Percentiles rank a stretch among this genome's conserved stretches.
Evolutionary conservation across 1,284 basidiomycete genomes (phyloP).

Genomic region (Retiboletus flavoniger): DNA sequence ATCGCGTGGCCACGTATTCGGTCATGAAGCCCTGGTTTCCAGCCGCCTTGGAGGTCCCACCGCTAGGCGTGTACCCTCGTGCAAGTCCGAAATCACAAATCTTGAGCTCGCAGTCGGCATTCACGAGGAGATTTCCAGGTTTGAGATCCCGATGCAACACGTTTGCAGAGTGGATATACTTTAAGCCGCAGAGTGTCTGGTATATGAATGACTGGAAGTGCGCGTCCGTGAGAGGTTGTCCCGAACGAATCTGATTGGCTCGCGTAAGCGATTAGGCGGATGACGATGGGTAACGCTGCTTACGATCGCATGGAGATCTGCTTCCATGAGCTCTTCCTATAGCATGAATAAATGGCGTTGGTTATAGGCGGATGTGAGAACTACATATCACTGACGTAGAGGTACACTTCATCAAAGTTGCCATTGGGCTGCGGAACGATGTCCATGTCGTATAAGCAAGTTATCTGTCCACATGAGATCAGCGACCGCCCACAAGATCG

Average conservation of each 20-base stretch:
- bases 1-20: slow-evolving; percentile 96
- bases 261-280: slow-evolving; percentile 3
- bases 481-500: slow-evolving; percentile 5
- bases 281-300: slow-evolving; percentile 1
- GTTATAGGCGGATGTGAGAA: slow-evolving; percentile 1
- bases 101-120: slow-evolving; percentile 97
- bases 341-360: background rate
- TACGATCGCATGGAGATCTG: slow-evolving; percentile 98
- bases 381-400: slow-evolving; percentile 62
- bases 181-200: slow-evolving; percentile 96
- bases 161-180: slow-evolving; percentile 98
- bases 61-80: slow-evolving; percentile 87
- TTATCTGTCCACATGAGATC: slow-evolving; percentile 55
- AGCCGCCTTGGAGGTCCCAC: slow-evolving; percentile 61
- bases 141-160: slow-evolving; percentile 98
- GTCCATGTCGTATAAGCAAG: slow-evolving; percentile 95
- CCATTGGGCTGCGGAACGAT: slow-evolving; percentile 87
- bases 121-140: slow-evolving; percentile 94
- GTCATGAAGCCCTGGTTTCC: slow-evolving; percentile 99
- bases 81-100: slow-evolving; percentile 99
- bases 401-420: slow-evolving; percentile 94
- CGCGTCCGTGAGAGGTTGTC: slow-evolving; percentile 95
- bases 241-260: slow-evolving; percentile 81
- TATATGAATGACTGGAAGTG: slow-evolving; percentile 99
- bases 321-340: slow-evolving; percentile 98